Evolutionary conservation across 2,329 filamentous ascomycete species (phyloP).

Genomic region (Aspergillus sp.): DNA sequence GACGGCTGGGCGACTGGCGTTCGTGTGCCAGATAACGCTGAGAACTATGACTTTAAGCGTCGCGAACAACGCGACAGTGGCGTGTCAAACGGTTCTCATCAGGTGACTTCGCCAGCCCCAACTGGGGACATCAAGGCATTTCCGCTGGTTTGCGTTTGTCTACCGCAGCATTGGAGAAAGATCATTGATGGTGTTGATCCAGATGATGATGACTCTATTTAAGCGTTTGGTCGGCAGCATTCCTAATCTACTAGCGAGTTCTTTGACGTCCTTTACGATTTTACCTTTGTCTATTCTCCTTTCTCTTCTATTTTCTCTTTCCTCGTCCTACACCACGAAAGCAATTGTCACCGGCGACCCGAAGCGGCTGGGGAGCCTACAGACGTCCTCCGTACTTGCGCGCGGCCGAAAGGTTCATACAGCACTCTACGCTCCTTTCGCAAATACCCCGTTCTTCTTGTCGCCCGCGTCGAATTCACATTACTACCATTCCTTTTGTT

Average conservation of each 20-base stretch:
- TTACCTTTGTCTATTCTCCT: too few species aligned
- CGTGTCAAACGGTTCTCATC: constrained; percentile 69
- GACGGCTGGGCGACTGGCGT: constrained; percentile 97
- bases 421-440: constrained; percentile 1
- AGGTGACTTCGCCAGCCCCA: constrained; percentile 54
- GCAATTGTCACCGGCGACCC: too few species aligned
- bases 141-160: constrained; percentile 89
- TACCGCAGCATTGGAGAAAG: constrained; percentile 92
- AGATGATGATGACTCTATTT: constrained; percentile 18
- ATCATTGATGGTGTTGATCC: constrained; percentile 66
- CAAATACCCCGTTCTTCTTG: constrained; percentile 3
- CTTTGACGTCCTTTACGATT: not conserved
- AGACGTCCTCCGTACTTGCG: not conserved
- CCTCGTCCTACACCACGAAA: too few species aligned
- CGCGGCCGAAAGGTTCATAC: not conserved
- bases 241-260: constrained; percentile 1
- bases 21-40: constrained; percentile 69
- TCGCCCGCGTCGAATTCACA: too few species aligned
- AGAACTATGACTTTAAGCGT: constrained; percentile 75
- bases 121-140: constrained; percentile 93
- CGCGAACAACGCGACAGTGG: constrained; percentile 84
- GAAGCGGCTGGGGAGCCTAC: too few species aligned
- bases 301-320: too few species aligned
- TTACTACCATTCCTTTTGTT: too few species aligned
- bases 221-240: constrained; percentile 11